Evolutionary conservation across 352 stramenopile genomes (phyloP), one percentile per base, ranked within the genome.

Genomic region (Pythium sp.): DNA sequence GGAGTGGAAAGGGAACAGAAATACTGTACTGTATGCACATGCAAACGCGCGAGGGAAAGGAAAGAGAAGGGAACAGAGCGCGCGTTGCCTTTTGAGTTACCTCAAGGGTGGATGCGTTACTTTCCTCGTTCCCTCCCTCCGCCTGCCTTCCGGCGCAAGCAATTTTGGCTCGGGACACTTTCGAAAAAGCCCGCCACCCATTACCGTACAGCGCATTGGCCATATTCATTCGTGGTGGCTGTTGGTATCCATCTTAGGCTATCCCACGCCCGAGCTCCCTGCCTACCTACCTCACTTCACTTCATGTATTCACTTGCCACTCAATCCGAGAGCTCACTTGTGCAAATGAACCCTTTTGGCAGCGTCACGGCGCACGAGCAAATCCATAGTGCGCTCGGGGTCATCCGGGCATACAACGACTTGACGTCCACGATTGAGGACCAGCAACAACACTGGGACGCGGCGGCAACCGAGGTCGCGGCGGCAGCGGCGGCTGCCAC

Each of bases 361-460:
- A n/a, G 30, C 30, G 30, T 32, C 7, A 43, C 41, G 20, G 28
- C 18, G 15, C 54, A 43, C 54, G 54, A 20, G 28, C 34, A 43
- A 18, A 59, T 59, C 28, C 54, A 34, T 9, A 41, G 54, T 59
- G 54, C 54, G 28, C 54, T 59, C 7, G 28, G 54, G 7, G 54
- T 59, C 28, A 59, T 59, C 54, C 54, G 54, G 1, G 54, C 54
- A 7, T 59, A 59, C 28, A 41, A 59, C 54, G 54, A 59, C 54
- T 38, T 32, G 22, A 59, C 54, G 28, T n/a, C 54, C 54, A 59
- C 54, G 28, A 59, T 59, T 9, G 28, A 41, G 15, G 28, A 59
- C 11, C 26, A 43, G 2, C 28, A 56, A 8, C 7, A 32, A 3
- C 30, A n/a, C 54, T 59, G 54, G 54, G 8, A 26, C 28, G 41